phyloP scores from a whole-genome alignment of 2,329 filamentous ascomycete species.

The Gliomastix tumulicola region DNA sequence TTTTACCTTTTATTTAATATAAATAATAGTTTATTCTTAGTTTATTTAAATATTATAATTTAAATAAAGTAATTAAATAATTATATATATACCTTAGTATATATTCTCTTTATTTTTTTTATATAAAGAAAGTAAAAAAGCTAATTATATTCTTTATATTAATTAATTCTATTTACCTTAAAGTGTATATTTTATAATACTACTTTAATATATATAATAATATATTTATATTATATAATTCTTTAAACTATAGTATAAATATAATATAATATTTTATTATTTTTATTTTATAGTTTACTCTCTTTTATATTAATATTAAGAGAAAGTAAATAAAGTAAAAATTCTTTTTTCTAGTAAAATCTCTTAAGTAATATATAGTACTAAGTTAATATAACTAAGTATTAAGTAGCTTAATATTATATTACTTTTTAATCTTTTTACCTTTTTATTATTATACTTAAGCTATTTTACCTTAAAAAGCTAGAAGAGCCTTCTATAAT shows the following conservation, averaged over 20 bases:
- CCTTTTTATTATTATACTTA: slow-evolving; percentile 3
- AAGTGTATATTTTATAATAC: slow-evolving; percentile 1
- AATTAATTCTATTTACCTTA: slow-evolving; percentile 1
- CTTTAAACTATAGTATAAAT: slow-evolving; percentile 1
- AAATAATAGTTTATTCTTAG: slow-evolving; percentile 2
- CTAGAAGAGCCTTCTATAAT: too few species aligned
- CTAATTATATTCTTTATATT: background rate
- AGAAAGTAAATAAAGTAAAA: slow-evolving; percentile 1
- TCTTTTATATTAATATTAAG: slow-evolving; percentile 1
- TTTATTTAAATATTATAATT: slow-evolving; percentile 1
- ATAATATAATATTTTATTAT: slow-evolving; percentile 2
- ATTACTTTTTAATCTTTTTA: slow-evolving; percentile 2
- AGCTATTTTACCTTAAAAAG: background rate
- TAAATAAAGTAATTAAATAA: slow-evolving; percentile 1
- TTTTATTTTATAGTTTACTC: slow-evolving; percentile 1
- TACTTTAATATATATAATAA: slow-evolving; percentile 2
- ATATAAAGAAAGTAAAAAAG: slow-evolving; percentile 1
- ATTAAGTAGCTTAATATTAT: slow-evolving; percentile 3
- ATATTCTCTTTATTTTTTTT: slow-evolving; percentile 1
- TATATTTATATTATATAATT: slow-evolving; percentile 1
- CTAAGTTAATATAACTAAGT: slow-evolving; percentile 1
- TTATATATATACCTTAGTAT: slow-evolving; percentile 4
- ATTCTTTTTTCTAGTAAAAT: slow-evolving; percentile 1
- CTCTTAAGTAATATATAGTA: slow-evolving; percentile 2
- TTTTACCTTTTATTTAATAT: slow-evolving; percentile 1